Base-by-base conservation (phyloP, 2,329 filamentous ascomycete species). In the Penicillium palitans region DNA sequence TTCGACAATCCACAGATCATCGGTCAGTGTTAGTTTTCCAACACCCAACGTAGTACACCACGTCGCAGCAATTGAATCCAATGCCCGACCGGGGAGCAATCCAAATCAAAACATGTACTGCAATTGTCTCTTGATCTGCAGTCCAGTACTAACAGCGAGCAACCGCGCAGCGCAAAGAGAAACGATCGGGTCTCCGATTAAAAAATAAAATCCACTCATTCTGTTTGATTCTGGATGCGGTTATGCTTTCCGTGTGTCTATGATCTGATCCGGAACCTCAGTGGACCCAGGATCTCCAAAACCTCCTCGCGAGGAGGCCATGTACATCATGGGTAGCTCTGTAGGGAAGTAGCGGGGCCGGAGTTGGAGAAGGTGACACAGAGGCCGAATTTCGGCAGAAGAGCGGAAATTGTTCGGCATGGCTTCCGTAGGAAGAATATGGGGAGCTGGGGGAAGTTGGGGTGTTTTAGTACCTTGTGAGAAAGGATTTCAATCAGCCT, bases 321-420 rank as follows among this genome's bases (percentile, higher is more conserved):
- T 35, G 19, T 45, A n/a, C 21, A 19, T 33, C 2, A 35, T 15
- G 10, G 21, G 31, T 44, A 29, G 41, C 51, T 50, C 29, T 33
- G 29, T 46, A 31, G 1, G 27, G 27, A 33, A 48, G 44, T 47
- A 48, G 59, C 60, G 62, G 63, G 62, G 59, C 56, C 31, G 55
- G 45, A 63, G 50, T 64, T 64, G 63, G 63, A 64, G 63, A 62
- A 63, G 40, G 19, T 21, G 12, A 12, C 13, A 29, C 17, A 31
- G 29, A 15, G 61, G 64, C 64, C 57, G 62, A 65, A 51, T 25
- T 53, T 63, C 64, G 64, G 64, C 62, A 45, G 51, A 61, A 59
- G 19, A 13, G 35, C 59, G 62, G 61, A 45, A 8, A 45, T 57
- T 17, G 24, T 39, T 64, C 60, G 62, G 58, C 2, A 19, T 40